Percentiles rank a stretch among this genome's conserved stretches.
Evolutionary conservation across 2,329 filamentous ascomycete genomes (phyloP).

Genomic region (Helicocarpus griseus): DNA sequence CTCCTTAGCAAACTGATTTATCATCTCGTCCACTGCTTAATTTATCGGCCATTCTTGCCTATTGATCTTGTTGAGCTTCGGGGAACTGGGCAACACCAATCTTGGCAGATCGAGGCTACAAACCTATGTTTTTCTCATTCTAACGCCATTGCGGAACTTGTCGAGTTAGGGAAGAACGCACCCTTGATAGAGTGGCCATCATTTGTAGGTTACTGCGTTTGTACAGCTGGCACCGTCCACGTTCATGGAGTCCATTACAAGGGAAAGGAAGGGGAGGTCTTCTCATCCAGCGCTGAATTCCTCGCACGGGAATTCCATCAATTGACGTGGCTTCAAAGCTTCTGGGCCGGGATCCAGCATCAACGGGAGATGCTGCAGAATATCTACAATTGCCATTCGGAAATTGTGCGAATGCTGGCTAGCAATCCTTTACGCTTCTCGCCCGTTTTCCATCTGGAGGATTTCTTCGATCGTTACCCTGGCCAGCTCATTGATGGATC

Average conservation of each 20-base stretch:
- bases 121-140: constrained; percentile 80
- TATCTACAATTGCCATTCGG: constrained; percentile 68
- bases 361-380: constrained; percentile 69
- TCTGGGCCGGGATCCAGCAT: constrained; percentile 70
- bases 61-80: constrained; percentile 74
- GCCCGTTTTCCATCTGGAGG: constrained; percentile 72
- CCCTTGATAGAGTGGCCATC: constrained; percentile 73
- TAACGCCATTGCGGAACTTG: constrained; percentile 75
- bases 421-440: constrained; percentile 63
- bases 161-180: constrained; percentile 66
- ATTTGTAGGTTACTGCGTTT: constrained; percentile 79
- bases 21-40: constrained; percentile 75
- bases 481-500: constrained; percentile 63
- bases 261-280: constrained; percentile 51
- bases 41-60: constrained; percentile 78
- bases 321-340: constrained; percentile 61
- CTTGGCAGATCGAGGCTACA: constrained; percentile 86
- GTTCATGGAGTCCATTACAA: constrained; percentile 77
- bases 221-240: constrained; percentile 78
- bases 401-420: constrained; percentile 64
- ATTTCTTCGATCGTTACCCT: constrained; percentile 78
- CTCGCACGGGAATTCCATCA: constrained; percentile 71
- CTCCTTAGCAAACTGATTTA: constrained; percentile 81
- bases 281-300: constrained; percentile 58
- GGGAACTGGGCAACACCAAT: constrained; percentile 73